Conservation (phyloP, 2,329 filamentous ascomycete genomes). For the Madurella fahalii region DNA sequence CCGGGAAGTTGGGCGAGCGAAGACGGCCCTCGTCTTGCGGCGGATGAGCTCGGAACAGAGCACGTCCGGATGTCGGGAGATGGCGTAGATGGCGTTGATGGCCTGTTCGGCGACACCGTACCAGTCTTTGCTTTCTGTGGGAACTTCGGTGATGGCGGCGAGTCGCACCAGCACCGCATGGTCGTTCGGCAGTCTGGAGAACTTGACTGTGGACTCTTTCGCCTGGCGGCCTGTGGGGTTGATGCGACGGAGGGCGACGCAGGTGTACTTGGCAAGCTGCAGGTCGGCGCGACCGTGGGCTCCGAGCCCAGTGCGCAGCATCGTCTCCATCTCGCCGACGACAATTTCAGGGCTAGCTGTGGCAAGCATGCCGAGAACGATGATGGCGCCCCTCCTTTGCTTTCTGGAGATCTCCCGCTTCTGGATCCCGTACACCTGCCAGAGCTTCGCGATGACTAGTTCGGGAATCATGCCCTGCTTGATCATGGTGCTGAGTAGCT, state of each 20-base stretch:
- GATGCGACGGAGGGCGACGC: slow-evolving; percentile 86
- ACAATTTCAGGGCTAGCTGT: slow-evolving; percentile 90
- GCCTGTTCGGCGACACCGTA: slow-evolving; percentile 94
- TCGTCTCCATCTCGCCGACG: slow-evolving; percentile 90
- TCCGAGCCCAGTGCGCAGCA: slow-evolving; percentile 85
- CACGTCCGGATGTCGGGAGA: slow-evolving; percentile 90
- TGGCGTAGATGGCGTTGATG: slow-evolving; percentile 87
- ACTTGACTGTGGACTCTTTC: slow-evolving; percentile 64
- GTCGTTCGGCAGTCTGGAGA: slow-evolving; percentile 82
- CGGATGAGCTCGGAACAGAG: slow-evolving; percentile 88
- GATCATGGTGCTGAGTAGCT: slow-evolving; percentile 96
- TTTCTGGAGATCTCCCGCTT: slow-evolving; percentile 88
- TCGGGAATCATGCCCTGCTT: slow-evolving; percentile 83
- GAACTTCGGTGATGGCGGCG: slow-evolving; percentile 78
- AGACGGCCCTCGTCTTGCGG: slow-evolving; percentile 81
- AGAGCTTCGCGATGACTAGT: slow-evolving; percentile 83
- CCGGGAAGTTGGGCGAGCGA: slow-evolving; percentile 44
- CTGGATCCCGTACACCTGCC: slow-evolving; percentile 96
- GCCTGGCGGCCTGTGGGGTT: slow-evolving; percentile 77
- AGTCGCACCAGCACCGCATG: slow-evolving; percentile 81
- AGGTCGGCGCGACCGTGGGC: slow-evolving; percentile 75
- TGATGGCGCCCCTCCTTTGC: slow-evolving; percentile 88
- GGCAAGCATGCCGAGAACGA: slow-evolving; percentile 93
- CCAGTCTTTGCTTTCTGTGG: slow-evolving; percentile 91
- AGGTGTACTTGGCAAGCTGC: slow-evolving; percentile 89